Percentiles rank a stretch among this genome's conserved stretches.
Conservation (phyloP, 129 eudicot species). For the Mikania micrantha region DNA sequence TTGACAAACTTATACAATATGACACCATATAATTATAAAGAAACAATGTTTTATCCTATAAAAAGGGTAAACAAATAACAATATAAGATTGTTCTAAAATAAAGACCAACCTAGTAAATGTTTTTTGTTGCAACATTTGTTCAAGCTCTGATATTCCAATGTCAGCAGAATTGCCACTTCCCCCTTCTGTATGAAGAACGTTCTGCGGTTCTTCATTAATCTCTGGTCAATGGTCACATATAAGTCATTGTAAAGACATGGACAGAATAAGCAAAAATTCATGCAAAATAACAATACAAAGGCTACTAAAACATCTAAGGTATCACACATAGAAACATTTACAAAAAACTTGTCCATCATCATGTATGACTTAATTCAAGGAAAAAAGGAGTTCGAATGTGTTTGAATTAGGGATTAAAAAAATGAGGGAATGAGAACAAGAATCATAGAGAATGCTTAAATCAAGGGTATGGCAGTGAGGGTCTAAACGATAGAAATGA, state of each 20-base stretch:
- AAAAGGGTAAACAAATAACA: neutral
- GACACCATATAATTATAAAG: too few species aligned
- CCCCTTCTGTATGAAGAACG: constrained; percentile 29
- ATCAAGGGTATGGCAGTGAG: neutral
- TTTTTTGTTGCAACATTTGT: constrained; percentile 64
- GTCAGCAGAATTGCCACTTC: constrained; percentile 31
- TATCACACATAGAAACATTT: neutral
- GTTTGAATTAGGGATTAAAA: neutral
- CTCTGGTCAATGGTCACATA: constrained; percentile 42
- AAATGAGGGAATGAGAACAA: neutral
- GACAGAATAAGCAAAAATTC: neutral
- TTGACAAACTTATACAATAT: too few species aligned
- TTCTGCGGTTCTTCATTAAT: constrained; percentile 28
- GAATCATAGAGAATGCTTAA: neutral
- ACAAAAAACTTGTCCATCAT: neutral
- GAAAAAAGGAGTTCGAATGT: neutral
- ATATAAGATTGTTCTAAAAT: neutral
- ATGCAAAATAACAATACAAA: neutral
- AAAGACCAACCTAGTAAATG: constrained; percentile 64
- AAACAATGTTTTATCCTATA: too few species aligned
- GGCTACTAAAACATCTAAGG: neutral
- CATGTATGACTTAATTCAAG: neutral
- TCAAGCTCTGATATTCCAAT: constrained; percentile 66
- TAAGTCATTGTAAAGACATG: constrained; percentile 16
- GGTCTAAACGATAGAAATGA: neutral